Conservation (phyloP, 306 rosid genomes). For the Malus sieversii region DNA sequence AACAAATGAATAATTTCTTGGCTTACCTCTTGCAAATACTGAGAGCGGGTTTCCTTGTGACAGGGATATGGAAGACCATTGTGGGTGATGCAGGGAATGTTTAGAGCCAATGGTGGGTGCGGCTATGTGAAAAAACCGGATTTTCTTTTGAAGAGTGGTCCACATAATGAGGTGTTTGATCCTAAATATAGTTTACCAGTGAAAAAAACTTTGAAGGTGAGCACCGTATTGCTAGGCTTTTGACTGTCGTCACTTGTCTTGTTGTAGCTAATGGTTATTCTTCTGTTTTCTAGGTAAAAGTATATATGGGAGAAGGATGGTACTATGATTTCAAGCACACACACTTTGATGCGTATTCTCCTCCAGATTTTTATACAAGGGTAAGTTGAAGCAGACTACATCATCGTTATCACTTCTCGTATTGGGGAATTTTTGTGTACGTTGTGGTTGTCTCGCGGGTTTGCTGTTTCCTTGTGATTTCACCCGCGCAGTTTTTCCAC, state of each 20-base stretch:
- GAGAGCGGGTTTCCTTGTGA: constrained; percentile 19
- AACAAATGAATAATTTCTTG: not conserved
- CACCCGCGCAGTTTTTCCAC: not conserved
- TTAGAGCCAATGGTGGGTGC: constrained; percentile 86
- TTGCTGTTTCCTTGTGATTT: not conserved
- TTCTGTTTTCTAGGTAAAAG: constrained; percentile 58
- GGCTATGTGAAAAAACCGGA: constrained; percentile 96
- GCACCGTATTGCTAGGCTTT: constrained; percentile 7
- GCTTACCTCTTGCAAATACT: constrained; percentile 4
- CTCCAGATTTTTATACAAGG: constrained; percentile 95
- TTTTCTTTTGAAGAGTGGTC: constrained; percentile 42
- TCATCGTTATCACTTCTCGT: not conserved
- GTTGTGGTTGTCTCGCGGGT: not conserved
- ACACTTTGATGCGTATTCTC: constrained; percentile 86
- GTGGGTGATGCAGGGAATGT: constrained; percentile 99
- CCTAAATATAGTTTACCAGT: constrained; percentile 52
- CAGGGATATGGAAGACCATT: constrained; percentile 95
- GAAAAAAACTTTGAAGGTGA: constrained; percentile 72
- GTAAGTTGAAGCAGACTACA: constrained; percentile 38
- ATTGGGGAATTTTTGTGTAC: not conserved
- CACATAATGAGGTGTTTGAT: constrained; percentile 58
- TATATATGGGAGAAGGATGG: constrained; percentile 99
- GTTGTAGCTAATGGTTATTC: constrained; percentile 1
- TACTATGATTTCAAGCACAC: constrained; percentile 68
- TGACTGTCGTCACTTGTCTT: not conserved